Percentiles rank a stretch among this genome's conserved stretches.
These are phyloP conservation scores for Paramecium biaurelia DNA, from an alignment of 73 alveolate genomes.

Conservation along the genomic window DNA sequence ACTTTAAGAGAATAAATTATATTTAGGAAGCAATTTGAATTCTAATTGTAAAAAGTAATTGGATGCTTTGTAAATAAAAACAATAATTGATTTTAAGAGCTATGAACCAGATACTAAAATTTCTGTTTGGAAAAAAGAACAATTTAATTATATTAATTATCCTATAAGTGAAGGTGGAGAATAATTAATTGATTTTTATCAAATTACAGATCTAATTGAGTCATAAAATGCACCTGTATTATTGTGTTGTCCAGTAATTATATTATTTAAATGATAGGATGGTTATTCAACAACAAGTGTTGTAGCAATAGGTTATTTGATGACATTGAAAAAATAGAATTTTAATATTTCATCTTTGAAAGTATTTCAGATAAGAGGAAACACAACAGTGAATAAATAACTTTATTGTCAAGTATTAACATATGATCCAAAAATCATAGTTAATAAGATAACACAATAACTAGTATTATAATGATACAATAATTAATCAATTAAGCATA, in stretches of 20 bases:
- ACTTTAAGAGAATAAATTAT: neutral
- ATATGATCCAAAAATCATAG: neutral
- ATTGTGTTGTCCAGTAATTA: neutral
- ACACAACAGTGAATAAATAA: neutral
- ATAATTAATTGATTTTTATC: neutral
- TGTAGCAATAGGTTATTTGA: conserved; percentile 23
- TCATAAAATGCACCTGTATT: neutral
- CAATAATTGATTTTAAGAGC: neutral
- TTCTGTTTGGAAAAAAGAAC: neutral
- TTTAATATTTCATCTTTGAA: neutral
- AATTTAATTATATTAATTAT: neutral
- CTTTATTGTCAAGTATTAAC: neutral
- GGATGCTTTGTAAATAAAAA: neutral
- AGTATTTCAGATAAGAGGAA: conserved; percentile 37
- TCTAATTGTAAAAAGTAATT: neutral
- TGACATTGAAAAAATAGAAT: neutral
- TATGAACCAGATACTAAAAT: neutral
- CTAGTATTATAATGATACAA: neutral
- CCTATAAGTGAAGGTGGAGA: neutral
- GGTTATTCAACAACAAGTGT: neutral
- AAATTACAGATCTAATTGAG: neutral
- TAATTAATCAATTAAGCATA: neutral
- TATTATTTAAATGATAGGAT: neutral
- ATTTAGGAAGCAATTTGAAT: conserved; percentile 12
- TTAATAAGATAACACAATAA: neutral